Conservation (phyloP, 345 rosid genomes). For the Brassica nigra region DNA sequence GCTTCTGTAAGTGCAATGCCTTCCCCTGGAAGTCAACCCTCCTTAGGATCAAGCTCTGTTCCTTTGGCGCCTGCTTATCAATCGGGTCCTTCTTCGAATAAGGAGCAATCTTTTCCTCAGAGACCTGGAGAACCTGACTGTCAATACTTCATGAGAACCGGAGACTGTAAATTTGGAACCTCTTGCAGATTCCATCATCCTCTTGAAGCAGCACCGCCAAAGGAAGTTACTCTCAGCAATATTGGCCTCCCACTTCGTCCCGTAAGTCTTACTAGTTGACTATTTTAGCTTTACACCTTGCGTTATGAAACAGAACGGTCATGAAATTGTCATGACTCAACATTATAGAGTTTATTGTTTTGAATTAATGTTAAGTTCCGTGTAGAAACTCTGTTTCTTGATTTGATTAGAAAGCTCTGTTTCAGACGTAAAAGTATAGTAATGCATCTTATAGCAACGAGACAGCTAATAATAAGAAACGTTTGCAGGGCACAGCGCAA, state of each 20-base stretch:
- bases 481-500: conserved; percentile 62
- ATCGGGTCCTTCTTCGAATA: conserved; percentile 54
- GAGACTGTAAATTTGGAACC: conserved; percentile 84
- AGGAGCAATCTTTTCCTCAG: conserved; percentile 72
- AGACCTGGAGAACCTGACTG: conserved; percentile 91
- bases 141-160: conserved; percentile 81
- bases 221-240: conserved; percentile 57
- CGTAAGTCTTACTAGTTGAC: conserved; percentile 49
- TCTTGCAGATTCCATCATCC: conserved; percentile 96
- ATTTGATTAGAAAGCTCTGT: conserved; percentile 21
- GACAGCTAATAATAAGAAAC: not conserved
- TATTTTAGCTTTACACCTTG: conserved; percentile 1
- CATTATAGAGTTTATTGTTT: not conserved
- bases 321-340: conserved; percentile 12
- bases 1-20: conserved; percentile 57
- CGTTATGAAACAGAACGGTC: not conserved
- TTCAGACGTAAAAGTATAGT: not conserved
- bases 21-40: conserved; percentile 60
- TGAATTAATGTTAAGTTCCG: not conserved
- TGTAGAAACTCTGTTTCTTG: conserved; percentile 24
- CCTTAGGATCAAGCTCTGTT: conserved; percentile 60
- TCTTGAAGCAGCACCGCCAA: conserved; percentile 51
- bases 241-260: conserved; percentile 83
- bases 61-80: conserved; percentile 67
- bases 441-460: not conserved